Evolutionary conservation across 306 rosid species (phyloP).

Genomic region (Pachyrhizus erosus): DNA sequence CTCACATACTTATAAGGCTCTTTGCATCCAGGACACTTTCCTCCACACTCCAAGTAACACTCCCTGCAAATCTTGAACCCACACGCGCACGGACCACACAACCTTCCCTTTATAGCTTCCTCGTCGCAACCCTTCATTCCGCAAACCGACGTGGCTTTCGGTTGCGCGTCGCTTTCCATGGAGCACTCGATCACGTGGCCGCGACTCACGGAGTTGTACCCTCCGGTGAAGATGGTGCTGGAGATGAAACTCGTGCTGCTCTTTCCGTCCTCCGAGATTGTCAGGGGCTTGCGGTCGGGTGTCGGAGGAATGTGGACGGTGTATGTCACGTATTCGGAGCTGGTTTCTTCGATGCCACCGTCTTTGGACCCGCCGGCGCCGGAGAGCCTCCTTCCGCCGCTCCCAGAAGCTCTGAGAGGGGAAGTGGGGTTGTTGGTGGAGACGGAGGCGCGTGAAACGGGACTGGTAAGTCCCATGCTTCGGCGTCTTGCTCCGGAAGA

Average conservation of each 20-base stretch:
- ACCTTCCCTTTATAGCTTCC: constrained; percentile 52
- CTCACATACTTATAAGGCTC: constrained; percentile 55
- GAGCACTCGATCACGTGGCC: constrained; percentile 76
- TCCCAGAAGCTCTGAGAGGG: constrained; percentile 58
- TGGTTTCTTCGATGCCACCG: constrained; percentile 46
- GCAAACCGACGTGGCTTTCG: constrained; percentile 57
- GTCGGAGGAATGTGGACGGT: constrained; percentile 93
- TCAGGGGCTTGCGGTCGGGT: constrained; percentile 71
- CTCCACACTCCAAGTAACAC: constrained; percentile 70
- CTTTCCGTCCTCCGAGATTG: constrained; percentile 49
- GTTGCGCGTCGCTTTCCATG: constrained; percentile 30
- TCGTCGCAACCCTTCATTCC: constrained; percentile 82
- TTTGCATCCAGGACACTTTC: constrained; percentile 85
- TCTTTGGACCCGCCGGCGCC: constrained; percentile 44
- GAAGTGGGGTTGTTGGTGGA: constrained; percentile 77
- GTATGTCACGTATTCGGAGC: constrained; percentile 62
- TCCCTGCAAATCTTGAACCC: constrained; percentile 81
- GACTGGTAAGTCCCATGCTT: constrained; percentile 82
- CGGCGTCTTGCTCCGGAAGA: constrained; percentile 69
- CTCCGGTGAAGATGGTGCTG: constrained; percentile 79
- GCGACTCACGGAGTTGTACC: constrained; percentile 77
- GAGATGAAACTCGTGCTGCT: constrained; percentile 59
- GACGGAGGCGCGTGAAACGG: constrained; percentile 66
- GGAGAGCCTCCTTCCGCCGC: constrained; percentile 50
- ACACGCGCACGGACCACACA: constrained; percentile 61